phyloP scores from a whole-genome alignment of 2,329 filamentous ascomycete genomes.

The Ophiostoma quercus region DNA sequence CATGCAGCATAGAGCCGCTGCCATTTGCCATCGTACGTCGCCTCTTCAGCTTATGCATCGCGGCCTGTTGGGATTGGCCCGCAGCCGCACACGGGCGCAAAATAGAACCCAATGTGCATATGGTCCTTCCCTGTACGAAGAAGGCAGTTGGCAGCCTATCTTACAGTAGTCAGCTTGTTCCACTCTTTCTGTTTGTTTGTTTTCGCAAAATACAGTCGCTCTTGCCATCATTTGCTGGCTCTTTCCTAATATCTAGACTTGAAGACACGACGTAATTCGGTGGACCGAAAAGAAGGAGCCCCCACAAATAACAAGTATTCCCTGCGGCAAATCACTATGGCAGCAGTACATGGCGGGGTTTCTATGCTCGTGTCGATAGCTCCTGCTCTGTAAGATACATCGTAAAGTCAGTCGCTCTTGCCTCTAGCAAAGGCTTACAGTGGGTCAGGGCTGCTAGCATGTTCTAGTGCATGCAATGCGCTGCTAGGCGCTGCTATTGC shows the following conservation, averaged over 20 bases:
- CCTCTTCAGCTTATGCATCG: neutral
- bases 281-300: neutral
- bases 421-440: neutral
- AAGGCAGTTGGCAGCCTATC: neutral
- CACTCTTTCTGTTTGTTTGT: neutral
- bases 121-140: neutral
- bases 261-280: neutral
- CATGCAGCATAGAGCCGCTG: neutral
- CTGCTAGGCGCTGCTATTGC: neutral
- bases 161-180: neutral
- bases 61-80: neutral
- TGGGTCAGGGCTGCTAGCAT: constrained; percentile 11
- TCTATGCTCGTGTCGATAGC: neutral
- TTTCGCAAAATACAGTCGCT: neutral
- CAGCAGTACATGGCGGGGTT: constrained; percentile 1
- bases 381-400: neutral
- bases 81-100: neutral
- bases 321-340: neutral
- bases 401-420: neutral
- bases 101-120: neutral
- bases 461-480: constrained; percentile 16
- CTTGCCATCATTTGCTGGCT: neutral
- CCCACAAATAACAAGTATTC: neutral
- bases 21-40: neutral
- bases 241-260: neutral